Evolutionary conservation across 164 flowering plant species (phyloP).

Genomic region (Magnolia changhungtana): DNA sequence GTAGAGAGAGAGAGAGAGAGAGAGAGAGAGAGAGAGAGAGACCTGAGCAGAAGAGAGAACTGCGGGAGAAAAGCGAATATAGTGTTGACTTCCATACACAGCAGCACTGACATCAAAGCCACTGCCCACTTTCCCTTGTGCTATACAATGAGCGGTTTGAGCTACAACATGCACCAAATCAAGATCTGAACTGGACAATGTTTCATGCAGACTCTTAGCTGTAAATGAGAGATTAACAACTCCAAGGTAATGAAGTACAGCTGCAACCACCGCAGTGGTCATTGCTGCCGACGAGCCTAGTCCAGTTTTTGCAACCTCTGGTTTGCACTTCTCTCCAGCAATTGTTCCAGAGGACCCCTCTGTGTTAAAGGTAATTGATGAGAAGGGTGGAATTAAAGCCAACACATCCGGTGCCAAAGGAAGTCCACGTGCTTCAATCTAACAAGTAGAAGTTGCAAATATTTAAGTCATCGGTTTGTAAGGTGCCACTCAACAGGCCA

Average conservation of each 20-base stretch:
- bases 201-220: constrained; percentile 20
- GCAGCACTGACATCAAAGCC: constrained; percentile 99
- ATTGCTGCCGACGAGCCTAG: constrained; percentile 98
- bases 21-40: constrained; percentile 28
- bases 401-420: constrained; percentile 80
- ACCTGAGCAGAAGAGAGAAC: constrained; percentile 96
- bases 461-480: neutral
- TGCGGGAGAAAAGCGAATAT: constrained; percentile 90
- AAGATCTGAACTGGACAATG: constrained; percentile 36
- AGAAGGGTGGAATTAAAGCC: constrained; percentile 81
- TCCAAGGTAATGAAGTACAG: constrained; percentile 87
- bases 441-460: constrained; percentile 2
- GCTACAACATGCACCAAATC: constrained; percentile 86
- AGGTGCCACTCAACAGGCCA: neutral
- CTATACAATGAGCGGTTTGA: constrained; percentile 93
- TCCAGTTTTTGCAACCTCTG: constrained; percentile 99
- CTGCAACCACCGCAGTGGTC: constrained; percentile 97
- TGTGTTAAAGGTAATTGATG: constrained; percentile 80
- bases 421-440: constrained; percentile 91
- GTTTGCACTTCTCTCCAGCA: constrained; percentile 55
- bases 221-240: constrained; percentile 58
- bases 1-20: constrained; percentile 5
- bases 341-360: constrained; percentile 36
- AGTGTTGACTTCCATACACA: constrained; percentile 97
- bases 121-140: constrained; percentile 99